Percentiles rank a stretch among this genome's conserved stretches.
Evolutionary conservation across 1,284 basidiomycete genomes (phyloP).

Genomic region (Microbotryum violaceum): DNA sequence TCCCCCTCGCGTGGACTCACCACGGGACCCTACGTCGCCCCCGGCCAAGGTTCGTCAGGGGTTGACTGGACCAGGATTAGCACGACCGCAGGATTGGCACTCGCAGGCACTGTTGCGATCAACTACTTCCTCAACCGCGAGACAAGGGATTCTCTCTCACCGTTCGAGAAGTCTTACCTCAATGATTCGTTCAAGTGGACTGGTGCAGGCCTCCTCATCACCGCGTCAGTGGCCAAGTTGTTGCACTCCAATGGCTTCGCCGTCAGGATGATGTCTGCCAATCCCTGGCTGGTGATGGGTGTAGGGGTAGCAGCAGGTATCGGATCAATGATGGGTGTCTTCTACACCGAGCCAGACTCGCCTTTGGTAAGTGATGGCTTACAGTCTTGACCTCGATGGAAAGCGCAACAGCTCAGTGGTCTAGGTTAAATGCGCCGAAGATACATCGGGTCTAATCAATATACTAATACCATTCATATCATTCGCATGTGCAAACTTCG

Average conservation of each 20-base stretch:
- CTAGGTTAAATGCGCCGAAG: too few species aligned
- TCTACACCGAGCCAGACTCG: constrained; percentile 65
- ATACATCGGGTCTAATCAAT: too few species aligned
- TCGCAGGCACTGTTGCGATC: constrained; percentile 45
- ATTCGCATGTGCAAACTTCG: too few species aligned
- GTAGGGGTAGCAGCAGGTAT: constrained; percentile 58
- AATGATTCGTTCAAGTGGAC: constrained; percentile 79
- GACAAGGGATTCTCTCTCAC: constrained; percentile 55
- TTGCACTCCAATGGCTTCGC: constrained; percentile 69
- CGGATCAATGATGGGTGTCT: constrained; percentile 54
- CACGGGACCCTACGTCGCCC: too few species aligned
- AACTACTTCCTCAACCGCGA: constrained; percentile 67
- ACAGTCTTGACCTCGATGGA: background rate
- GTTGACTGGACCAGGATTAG: constrained; percentile 4
- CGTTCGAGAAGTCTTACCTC: constrained; percentile 60
- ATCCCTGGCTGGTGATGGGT: constrained; percentile 81
- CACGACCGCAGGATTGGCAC: constrained; percentile 24
- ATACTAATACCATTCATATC: too few species aligned
- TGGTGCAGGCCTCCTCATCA: constrained; percentile 63
- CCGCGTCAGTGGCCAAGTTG: constrained; percentile 65
- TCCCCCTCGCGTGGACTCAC: too few species aligned
- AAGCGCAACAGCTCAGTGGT: too few species aligned
- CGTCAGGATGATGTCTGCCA: constrained; percentile 67
- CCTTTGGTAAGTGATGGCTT: constrained; percentile 33
- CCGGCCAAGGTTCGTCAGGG: too few species aligned